Evolutionary conservation across 2,329 filamentous ascomycete genomes (phyloP), one percentile per base, ranked within the genome.

Genomic region (Fusarium subglutinans): DNA sequence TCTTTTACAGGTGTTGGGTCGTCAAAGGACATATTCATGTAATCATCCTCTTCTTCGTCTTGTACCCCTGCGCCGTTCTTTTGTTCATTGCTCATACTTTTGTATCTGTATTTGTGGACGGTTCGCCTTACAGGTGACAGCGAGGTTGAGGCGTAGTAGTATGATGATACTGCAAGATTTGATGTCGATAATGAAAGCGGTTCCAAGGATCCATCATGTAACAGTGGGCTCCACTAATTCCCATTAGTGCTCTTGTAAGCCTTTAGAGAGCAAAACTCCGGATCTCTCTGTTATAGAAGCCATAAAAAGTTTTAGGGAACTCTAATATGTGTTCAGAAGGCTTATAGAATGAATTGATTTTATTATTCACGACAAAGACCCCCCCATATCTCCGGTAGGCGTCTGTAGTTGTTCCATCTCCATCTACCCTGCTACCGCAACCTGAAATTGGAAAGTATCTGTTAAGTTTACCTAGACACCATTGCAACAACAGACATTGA

Each of bases 1-100:
- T 89, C 87, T 74, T 78, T 81, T 84, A 84, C 82, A 84, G 89
- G 80, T 81, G 86, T 78, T 83, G 88, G 80, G 35, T 97, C 93
- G 24, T 90, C 87, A 80, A 99, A 95, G 20, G 91, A 88, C 96
- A 99, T 98, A 77, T 92, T 94, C 93, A 99, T 97, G 87, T 99
- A 98, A 83, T 99, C 96, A 73, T 98, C 95, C 72, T 95, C 94
- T 26, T 95, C 94, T 12, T 94, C 93, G 6, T 87, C 76, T 14
- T 74, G 62, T 45, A 69, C 69, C 22, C 59, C 60, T 51, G 68
- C 72, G 56, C 66, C 67, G 8, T 65, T 67, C 11, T 66, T 59
- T 35, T 71, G 63, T 20, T 63, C 55, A 12, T 44, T 37, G 18
- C 57, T 70, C 72, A 77, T 77, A 26, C 24, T 59, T 44, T 33